A percentile compares a stretch with the other conserved stretches of the same genome.
Evolutionary conservation across 129 eudicot genomes (phyloP).

Genomic region (Smallanthus sonchifolius): DNA sequence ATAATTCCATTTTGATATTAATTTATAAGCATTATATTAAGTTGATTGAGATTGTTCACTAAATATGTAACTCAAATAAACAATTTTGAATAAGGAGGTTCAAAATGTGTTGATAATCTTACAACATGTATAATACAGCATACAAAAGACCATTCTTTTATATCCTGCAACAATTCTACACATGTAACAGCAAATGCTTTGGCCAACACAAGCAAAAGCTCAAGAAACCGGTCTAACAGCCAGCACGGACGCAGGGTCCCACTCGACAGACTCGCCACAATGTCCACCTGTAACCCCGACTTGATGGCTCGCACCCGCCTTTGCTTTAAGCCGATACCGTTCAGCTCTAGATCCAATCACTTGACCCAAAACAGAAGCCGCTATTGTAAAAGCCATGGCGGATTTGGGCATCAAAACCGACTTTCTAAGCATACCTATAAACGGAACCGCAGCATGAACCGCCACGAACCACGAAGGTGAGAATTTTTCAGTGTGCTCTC

Average conservation of each 20-base stretch:
- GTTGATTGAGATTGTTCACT: not conserved
- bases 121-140: not conserved
- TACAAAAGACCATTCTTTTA: not conserved
- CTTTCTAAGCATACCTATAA: slow-evolving; percentile 92
- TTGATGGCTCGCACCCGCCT: slow-evolving; percentile 22
- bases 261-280: slow-evolving; percentile 44
- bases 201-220: slow-evolving; percentile 5
- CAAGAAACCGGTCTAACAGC: slow-evolving; percentile 37
- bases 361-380: slow-evolving; percentile 91
- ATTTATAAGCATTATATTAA: not conserved
- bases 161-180: slow-evolving; percentile 3
- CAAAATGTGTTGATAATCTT: not conserved
- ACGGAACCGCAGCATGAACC: slow-evolving; percentile 99
- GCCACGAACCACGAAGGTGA: slow-evolving; percentile 94
- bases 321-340: slow-evolving; percentile 57
- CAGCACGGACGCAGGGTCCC: slow-evolving; percentile 43
- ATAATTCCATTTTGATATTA: not conserved
- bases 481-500: slow-evolving; percentile 90
- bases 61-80: not conserved
- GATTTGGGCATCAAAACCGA: slow-evolving; percentile 89
- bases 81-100: not conserved
- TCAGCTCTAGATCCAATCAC: slow-evolving; percentile 98
- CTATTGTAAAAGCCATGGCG: slow-evolving; percentile 95
- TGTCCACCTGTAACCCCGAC: slow-evolving; percentile 29
- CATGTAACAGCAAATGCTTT: not conserved